Evolutionary conservation across 192 early-diverging fungal genomes (phyloP).

Genomic region (Coemansia sp.): DNA sequence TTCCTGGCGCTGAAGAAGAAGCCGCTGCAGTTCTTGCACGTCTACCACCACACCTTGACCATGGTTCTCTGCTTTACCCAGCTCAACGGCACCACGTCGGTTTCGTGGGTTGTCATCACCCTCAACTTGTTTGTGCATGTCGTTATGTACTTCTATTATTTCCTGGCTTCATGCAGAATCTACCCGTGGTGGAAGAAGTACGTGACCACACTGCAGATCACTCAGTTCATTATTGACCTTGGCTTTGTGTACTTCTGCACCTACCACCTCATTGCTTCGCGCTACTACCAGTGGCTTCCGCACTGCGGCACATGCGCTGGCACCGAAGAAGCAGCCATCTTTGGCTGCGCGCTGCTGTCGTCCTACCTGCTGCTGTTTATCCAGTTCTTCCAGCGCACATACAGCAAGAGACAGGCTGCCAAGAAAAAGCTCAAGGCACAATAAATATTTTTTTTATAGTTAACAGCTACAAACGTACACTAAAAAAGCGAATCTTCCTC

Average conservation of each 20-base stretch:
- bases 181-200: conserved; percentile 93
- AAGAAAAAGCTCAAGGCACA: conserved; percentile 47
- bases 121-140: conserved; percentile 88
- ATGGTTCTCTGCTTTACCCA: conserved; percentile 83
- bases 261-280: conserved; percentile 75
- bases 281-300: conserved; percentile 61
- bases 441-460: conserved; percentile 19
- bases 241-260: conserved; percentile 82
- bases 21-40: conserved; percentile 86
- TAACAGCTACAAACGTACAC: background rate
- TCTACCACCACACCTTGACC: conserved; percentile 90
- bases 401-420: conserved; percentile 57
- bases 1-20: conserved; percentile 85
- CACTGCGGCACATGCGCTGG: conserved; percentile 71
- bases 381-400: conserved; percentile 86
- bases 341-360: conserved; percentile 75
- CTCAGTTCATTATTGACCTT: conserved; percentile 87
- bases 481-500: conserved; percentile 75
- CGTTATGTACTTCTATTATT: conserved; percentile 91
- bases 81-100: conserved; percentile 68
- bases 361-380: conserved; percentile 87
- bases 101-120: conserved; percentile 60
- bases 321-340: conserved; percentile 72
- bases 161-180: conserved; percentile 71
- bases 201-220: conserved; percentile 86